phyloP scores from a whole-genome alignment of 192 early-diverging fungal genomes.

The Backusella tuberculispora region DNA sequence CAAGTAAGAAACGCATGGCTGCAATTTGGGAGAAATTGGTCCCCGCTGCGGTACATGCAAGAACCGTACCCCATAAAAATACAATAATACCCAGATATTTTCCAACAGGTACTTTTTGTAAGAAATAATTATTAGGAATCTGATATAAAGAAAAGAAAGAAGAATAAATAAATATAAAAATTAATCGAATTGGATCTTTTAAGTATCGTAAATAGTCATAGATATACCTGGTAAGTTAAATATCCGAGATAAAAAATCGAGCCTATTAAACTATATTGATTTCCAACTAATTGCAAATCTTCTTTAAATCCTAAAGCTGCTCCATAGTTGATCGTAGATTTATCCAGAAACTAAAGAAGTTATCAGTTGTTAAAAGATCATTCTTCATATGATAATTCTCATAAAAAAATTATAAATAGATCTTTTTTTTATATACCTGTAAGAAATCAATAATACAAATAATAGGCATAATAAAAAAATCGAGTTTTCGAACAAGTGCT shows the following conservation, averaged over 20 bases:
- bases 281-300: constrained; percentile 25
- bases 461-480: constrained; percentile 30
- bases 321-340: constrained; percentile 34
- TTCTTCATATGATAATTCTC: neutral
- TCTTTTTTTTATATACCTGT: too few relatives aligned
- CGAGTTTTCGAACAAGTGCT: constrained; percentile 33
- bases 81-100: constrained; percentile 28
- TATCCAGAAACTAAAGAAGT: constrained; percentile 33
- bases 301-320: constrained; percentile 26
- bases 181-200: neutral
- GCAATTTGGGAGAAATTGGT: constrained; percentile 26
- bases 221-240: constrained; percentile 34
- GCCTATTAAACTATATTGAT: constrained; percentile 32
- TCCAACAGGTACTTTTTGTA: constrained; percentile 27
- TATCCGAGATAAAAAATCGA: constrained; percentile 43
- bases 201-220: neutral
- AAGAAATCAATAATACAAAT: constrained; percentile 37
- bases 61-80: constrained; percentile 31
- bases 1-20: constrained; percentile 33
- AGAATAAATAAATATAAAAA: neutral
- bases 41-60: constrained; percentile 21
- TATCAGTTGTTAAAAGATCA: neutral
- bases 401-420: neutral
- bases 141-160: too few relatives aligned
- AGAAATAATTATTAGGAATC: constrained; percentile 30